A percentile compares a stretch with the other conserved stretches of the same genome.
Conservation (phyloP, 2,329 filamentous ascomycete genomes). For the Monilinia laxa region DNA sequence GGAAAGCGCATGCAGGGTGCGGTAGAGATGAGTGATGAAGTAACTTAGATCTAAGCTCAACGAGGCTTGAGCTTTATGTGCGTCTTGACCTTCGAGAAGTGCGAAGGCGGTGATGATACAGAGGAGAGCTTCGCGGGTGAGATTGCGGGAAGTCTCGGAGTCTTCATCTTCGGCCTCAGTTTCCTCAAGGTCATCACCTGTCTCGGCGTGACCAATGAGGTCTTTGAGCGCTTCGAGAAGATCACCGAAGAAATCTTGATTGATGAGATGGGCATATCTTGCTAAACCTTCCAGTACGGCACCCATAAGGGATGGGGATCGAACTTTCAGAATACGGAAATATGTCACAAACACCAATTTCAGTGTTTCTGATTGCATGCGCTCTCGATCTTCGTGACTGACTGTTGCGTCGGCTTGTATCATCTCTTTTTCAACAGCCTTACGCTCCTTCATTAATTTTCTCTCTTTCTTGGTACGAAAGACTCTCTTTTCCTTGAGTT, state of each 20-base stretch:
- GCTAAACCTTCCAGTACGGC: constrained; percentile 92
- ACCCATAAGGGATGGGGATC: constrained; percentile 85
- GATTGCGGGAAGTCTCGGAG: constrained; percentile 62
- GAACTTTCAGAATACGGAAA: constrained; percentile 87
- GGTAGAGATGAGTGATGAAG: constrained; percentile 93
- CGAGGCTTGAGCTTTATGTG: constrained; percentile 74
- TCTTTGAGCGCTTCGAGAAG: constrained; percentile 92
- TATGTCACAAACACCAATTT: constrained; percentile 95
- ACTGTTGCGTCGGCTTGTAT: constrained; percentile 87
- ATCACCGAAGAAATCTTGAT: constrained; percentile 98
- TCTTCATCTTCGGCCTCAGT: constrained; percentile 50
- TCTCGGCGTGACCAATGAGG: constrained; percentile 74
- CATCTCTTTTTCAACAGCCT: constrained; percentile 89
- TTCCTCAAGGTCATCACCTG: constrained; percentile 48
- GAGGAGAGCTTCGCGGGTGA: constrained; percentile 82
- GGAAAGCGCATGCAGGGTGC: constrained; percentile 74
- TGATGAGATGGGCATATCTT: constrained; percentile 94
- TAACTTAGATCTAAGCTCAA: constrained; percentile 90
- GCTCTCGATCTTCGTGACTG: constrained; percentile 86
- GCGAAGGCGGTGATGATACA: constrained; percentile 96
- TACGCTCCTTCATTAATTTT: constrained; percentile 82
- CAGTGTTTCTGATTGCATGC: constrained; percentile 91
- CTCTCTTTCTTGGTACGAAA: constrained; percentile 87
- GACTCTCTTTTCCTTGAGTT: constrained; percentile 71
- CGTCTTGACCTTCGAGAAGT: constrained; percentile 92